Conservation (phyloP, 768 basidiomycete genomes). For the Russula ochroleuca region DNA sequence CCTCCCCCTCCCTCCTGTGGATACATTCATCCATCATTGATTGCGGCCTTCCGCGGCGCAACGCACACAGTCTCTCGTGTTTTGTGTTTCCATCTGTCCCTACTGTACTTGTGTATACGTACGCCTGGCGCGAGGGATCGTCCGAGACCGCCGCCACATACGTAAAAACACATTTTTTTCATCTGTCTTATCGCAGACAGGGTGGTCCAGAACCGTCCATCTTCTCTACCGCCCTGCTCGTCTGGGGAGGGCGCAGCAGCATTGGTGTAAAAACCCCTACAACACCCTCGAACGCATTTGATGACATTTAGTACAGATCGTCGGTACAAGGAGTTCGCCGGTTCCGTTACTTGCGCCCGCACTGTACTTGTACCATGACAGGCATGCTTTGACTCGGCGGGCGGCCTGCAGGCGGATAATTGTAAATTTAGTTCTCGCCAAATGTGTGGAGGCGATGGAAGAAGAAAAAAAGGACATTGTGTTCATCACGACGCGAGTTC, state of each 20-base stretch:
- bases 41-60: conserved; percentile 11
- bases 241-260: background rate
- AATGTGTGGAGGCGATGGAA: background rate
- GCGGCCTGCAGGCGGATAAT: background rate
- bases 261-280: background rate
- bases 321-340: conserved; percentile 2
- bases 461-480: conserved; percentile 1
- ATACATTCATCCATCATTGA: background rate
- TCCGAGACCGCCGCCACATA: conserved; percentile 10
- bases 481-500: background rate
- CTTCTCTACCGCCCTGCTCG: background rate
- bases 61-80: background rate
- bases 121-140: conserved; percentile 1
- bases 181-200: background rate
- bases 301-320: conserved; percentile 1
- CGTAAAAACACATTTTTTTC: conserved; percentile 9
- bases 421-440: background rate
- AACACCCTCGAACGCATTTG: background rate
- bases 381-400: background rate
- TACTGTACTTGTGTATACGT: background rate
- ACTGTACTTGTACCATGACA: background rate
- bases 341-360: background rate
- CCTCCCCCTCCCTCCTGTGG: background rate
- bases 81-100: background rate
- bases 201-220: conserved; percentile 1